These are phyloP conservation scores for Aspergillus sp. DNA, from an alignment of 2,329 filamentous ascomycete species.

Conservation along the genomic window DNA sequence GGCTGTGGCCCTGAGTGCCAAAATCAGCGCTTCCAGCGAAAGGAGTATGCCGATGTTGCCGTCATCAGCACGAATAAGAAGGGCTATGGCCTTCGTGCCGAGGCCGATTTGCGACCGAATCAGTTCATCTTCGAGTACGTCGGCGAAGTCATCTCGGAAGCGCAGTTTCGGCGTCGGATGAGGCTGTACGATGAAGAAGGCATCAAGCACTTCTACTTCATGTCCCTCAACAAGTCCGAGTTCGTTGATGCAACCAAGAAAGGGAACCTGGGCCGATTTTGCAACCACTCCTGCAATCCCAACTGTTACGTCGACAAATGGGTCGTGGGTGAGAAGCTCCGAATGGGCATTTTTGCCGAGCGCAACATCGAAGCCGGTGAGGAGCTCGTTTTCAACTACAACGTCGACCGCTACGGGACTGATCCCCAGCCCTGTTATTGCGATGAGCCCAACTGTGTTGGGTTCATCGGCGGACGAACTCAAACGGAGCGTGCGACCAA, in stretches of 20 bases:
- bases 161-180: constrained; percentile 80
- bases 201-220: constrained; percentile 99
- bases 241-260: constrained; percentile 97
- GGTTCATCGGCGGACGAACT: constrained; percentile 94
- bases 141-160: constrained; percentile 93
- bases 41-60: constrained; percentile 79
- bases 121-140: constrained; percentile 98
- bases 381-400: constrained; percentile 98
- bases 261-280: constrained; percentile 91
- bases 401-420: constrained; percentile 93
- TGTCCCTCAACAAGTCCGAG: constrained; percentile 93
- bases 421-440: constrained; percentile 97
- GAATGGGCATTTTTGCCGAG: constrained; percentile 96
- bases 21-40: constrained; percentile 89
- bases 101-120: constrained; percentile 65
- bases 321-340: constrained; percentile 93
- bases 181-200: constrained; percentile 88
- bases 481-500: constrained; percentile 95
- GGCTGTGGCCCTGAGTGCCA: constrained; percentile 81
- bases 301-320: constrained; percentile 99
- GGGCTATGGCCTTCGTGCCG: constrained; percentile 80
- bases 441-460: constrained; percentile 85
- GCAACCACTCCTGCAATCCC: constrained; percentile 97
- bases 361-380: constrained; percentile 78
- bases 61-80: constrained; percentile 99